A percentile compares a stretch with the other conserved stretches of the same genome.
phyloP scores from a whole-genome alignment of 768 basidiomycete species.

The Lactifluus hygrophoroides region DNA sequence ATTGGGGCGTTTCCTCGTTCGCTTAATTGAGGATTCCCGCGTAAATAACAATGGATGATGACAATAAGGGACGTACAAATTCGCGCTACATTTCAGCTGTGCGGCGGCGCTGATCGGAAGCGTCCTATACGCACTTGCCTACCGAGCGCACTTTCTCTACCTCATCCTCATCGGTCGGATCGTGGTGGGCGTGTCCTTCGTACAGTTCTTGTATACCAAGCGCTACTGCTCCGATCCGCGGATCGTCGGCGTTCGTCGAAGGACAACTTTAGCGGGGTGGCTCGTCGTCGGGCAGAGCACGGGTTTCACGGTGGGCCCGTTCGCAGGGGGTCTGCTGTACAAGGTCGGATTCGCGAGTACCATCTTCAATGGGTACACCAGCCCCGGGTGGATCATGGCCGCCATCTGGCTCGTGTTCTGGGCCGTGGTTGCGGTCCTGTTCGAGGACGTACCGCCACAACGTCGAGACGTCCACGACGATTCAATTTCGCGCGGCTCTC shows the following conservation, averaged over 20 bases:
- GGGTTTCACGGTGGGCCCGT: constrained; percentile 56
- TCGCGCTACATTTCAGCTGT: constrained; percentile 49
- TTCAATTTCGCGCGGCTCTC: background rate
- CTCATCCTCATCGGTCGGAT: constrained; percentile 66
- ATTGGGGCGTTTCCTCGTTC: background rate
- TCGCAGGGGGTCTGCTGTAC: constrained; percentile 52
- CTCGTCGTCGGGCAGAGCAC: constrained; percentile 54
- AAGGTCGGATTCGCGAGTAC: constrained; percentile 48
- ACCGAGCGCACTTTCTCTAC: constrained; percentile 50
- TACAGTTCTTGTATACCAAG: constrained; percentile 60
- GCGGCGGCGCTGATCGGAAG: constrained; percentile 45
- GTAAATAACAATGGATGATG: background rate
- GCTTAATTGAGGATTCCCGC: background rate
- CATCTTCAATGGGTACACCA: constrained; percentile 60
- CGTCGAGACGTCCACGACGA: background rate
- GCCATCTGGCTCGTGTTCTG: constrained; percentile 46
- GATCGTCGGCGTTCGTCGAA: constrained; percentile 52
- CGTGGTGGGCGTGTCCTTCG: constrained; percentile 51
- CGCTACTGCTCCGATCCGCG: constrained; percentile 63
- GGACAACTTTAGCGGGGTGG: constrained; percentile 56
- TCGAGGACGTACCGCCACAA: constrained; percentile 29
- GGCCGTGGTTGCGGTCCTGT: constrained; percentile 27
- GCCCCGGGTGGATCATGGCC: constrained; percentile 60
- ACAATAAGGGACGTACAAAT: constrained; percentile 45
- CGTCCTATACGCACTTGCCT: constrained; percentile 54